Base-by-base conservation (phyloP, 2,329 filamentous ascomycete species). In the Fusarium sp. region DNA sequence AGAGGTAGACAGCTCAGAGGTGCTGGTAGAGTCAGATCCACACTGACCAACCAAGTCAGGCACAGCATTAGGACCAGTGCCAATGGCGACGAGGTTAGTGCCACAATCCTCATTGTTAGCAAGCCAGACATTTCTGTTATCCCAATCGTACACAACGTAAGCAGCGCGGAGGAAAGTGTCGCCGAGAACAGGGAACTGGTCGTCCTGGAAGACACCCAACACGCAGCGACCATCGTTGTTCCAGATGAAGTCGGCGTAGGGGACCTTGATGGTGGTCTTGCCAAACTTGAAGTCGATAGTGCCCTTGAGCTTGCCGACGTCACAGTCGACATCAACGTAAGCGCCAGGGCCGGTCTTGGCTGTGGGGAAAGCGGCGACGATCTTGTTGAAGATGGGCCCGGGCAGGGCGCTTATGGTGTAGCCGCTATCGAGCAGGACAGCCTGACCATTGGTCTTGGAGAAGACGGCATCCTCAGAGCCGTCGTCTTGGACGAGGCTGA, bases 381-480 rank as follows among this genome's bases (percentile, higher is more conserved):
- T 79, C 33, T 77, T 70, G 28, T 78, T 66, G 60, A 88, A 84
- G 61, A 92, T 77, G 33, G 81, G 74, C 62, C 87, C 80, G 4
- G 91, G 91, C 3, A 94, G 84, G 65, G 90, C 88, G 76, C 87
- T 91, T 57, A 92, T 80, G 42, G 88, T 91, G 65, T 88, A 90
- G 58, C 91, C 91, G 15, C 88, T 90, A 78, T 92, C 90, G 26
- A 92, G 83, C 26, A 91, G 83, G 15, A 87, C 86, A 22, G 83
- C 77, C 38, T 84, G 75, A 46, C 73, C 73, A 44, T 77, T 77
- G 54, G 71, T 64, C 60, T 77, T 66, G 57, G 74, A 66, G 50
- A 89, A 84, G 31, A 87, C 83, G 28, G 83, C 77, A 10, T 82
- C 69, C 17, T 82, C 78, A 39, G 79, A 80, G 39, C 75, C 76